These are phyloP conservation scores for Ogataea haglerorum DNA, from an alignment of 805 yeast genomes.

Conservation along the genomic window DNA sequence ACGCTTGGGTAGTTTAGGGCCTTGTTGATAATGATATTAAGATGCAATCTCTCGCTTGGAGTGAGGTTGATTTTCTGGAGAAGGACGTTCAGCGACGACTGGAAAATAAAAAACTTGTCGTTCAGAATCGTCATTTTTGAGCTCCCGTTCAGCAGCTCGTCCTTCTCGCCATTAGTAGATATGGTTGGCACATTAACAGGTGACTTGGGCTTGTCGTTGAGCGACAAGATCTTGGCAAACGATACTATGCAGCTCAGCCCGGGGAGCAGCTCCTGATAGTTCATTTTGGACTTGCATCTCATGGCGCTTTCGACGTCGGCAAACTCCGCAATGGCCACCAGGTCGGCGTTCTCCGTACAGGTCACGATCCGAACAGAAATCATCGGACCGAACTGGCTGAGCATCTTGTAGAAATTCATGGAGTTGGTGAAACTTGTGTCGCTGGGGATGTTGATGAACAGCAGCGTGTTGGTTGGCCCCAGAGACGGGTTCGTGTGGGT, in stretches of 20 bases:
- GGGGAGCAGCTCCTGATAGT: constrained; percentile 78
- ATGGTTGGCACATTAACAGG: constrained; percentile 11
- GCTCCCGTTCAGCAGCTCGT: constrained; percentile 11
- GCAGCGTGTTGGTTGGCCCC: constrained; percentile 73
- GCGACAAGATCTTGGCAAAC: constrained; percentile 67
- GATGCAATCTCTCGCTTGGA: constrained; percentile 42
- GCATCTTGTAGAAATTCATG: constrained; percentile 49
- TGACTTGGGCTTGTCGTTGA: constrained; percentile 14
- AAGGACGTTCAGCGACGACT: constrained; percentile 15
- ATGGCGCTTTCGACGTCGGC: constrained; percentile 70
- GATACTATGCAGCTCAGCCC: constrained; percentile 75
- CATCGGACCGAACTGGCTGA: constrained; percentile 60
- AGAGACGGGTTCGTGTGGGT: constrained; percentile 66
- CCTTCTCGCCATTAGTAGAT: constrained; percentile 17
- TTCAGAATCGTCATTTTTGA: constrained; percentile 20
- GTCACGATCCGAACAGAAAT: constrained; percentile 58
- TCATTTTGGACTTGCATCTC: constrained; percentile 71
- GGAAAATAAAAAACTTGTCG: constrained; percentile 22
- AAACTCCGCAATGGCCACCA: constrained; percentile 67
- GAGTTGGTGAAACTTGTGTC: constrained; percentile 40
- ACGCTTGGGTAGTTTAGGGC: constrained; percentile 45
- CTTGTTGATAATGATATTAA: constrained; percentile 43
- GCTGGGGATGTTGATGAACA: constrained; percentile 75
- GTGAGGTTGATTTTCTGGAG: constrained; percentile 31
- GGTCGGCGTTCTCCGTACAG: constrained; percentile 30